These are phyloP conservation scores for Byssoonygena ceratinophila DNA, from an alignment of 2,329 filamentous ascomycete species.

Conservation along the genomic window DNA sequence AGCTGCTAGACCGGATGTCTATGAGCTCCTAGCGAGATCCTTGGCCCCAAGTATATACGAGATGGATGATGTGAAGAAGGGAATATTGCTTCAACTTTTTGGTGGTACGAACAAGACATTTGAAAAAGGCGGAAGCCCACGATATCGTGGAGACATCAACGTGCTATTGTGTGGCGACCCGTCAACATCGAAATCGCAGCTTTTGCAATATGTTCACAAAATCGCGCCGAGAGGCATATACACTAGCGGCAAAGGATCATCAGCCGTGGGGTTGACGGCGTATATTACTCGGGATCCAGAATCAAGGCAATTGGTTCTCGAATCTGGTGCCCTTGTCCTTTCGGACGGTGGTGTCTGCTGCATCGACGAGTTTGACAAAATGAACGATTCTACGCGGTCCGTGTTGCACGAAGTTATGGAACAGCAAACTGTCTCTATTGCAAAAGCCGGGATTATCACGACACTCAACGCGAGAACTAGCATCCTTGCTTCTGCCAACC, in stretches of 20 bases:
- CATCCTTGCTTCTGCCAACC: slow-evolving; percentile 93
- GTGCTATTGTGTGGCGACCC: slow-evolving; percentile 93
- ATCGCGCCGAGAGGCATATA: slow-evolving; percentile 84
- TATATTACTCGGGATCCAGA: slow-evolving; percentile 66
- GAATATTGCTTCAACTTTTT: slow-evolving; percentile 90
- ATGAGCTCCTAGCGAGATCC: slow-evolving; percentile 81
- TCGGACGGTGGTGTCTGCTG: slow-evolving; percentile 68
- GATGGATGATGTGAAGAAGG: slow-evolving; percentile 98
- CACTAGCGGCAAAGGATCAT: slow-evolving; percentile 65
- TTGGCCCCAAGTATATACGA: slow-evolving; percentile 93
- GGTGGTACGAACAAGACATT: slow-evolving; percentile 98
- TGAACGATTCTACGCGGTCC: slow-evolving; percentile 63
- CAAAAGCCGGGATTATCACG: slow-evolving; percentile 68
- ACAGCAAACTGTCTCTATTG: slow-evolving; percentile 67
- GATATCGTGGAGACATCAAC: slow-evolving; percentile 96
- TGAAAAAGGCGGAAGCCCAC: slow-evolving; percentile 87
- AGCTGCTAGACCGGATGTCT: slow-evolving; percentile 71
- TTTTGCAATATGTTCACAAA: slow-evolving; percentile 90
- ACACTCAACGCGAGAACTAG: slow-evolving; percentile 92
- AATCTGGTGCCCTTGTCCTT: slow-evolving; percentile 62
- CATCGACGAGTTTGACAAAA: slow-evolving; percentile 72
- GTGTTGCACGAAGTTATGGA: slow-evolving; percentile 74
- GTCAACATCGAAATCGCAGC: slow-evolving; percentile 89
- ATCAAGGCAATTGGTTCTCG: slow-evolving; percentile 61
- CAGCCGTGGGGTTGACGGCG: slow-evolving; percentile 65